These are phyloP conservation scores for Eucommia ulmoides DNA, from an alignment of 257 asterid genomes.

Conservation along the genomic window DNA sequence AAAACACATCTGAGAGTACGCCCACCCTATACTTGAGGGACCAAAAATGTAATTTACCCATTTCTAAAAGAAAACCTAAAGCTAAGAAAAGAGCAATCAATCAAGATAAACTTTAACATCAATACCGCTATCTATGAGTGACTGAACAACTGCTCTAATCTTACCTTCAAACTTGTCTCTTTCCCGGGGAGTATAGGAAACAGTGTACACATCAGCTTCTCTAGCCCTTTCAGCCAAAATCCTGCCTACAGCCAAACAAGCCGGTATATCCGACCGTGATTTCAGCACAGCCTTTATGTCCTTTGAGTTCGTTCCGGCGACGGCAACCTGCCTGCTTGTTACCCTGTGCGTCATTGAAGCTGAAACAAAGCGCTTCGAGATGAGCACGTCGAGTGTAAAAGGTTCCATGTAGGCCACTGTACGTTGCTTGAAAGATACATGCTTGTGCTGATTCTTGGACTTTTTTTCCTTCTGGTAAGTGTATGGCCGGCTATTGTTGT, in stretches of 20 bases:
- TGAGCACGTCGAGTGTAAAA: constrained; percentile 78
- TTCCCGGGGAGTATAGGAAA: constrained; percentile 79
- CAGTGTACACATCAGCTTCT: constrained; percentile 88
- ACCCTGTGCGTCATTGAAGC: constrained; percentile 93
- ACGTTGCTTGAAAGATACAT: constrained; percentile 77
- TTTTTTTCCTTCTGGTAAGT: constrained; percentile 74
- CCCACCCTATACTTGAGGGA: too few species aligned
- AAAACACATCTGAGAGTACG: too few species aligned
- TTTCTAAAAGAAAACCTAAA: too few species aligned
- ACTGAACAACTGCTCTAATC: constrained; percentile 87
- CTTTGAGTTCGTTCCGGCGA: constrained; percentile 92
- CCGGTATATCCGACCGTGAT: constrained; percentile 85
- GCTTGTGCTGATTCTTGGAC: constrained; percentile 69
- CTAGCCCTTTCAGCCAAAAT: constrained; percentile 77
- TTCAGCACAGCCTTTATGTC: constrained; percentile 83
- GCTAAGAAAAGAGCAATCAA: constrained; percentile 18
- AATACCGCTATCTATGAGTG: constrained; percentile 85
- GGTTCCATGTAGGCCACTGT: constrained; percentile 91
- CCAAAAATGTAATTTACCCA: too few species aligned
- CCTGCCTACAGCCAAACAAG: constrained; percentile 66
- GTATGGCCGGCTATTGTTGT: constrained; percentile 82
- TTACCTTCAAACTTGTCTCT: constrained; percentile 96
- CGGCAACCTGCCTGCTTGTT: constrained; percentile 93
- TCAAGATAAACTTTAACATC: constrained; percentile 82
- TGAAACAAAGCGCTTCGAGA: constrained; percentile 80